Evolutionary conservation across 805 yeast genomes (phyloP).

Genomic region (Candida jianshihensis): DNA sequence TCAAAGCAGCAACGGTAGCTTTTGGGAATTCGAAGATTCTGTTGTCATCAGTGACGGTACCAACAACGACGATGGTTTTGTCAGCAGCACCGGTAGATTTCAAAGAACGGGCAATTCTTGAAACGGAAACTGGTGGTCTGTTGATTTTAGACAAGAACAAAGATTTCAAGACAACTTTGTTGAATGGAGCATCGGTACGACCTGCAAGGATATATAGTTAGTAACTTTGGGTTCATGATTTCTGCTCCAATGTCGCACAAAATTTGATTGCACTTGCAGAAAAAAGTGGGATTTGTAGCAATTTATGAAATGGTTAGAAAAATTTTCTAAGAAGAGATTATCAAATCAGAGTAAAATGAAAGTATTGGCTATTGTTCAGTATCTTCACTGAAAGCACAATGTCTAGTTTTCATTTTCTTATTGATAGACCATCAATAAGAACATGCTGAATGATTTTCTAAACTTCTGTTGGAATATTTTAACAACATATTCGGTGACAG

Average conservation of each 20-base stretch:
- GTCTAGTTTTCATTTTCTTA: not conserved
- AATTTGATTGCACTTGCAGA: conserved; percentile 35
- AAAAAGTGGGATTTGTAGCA: conserved; percentile 3
- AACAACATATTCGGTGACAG: too few relatives aligned
- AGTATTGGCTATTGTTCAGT: conserved; percentile 13
- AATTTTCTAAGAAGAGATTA: not conserved
- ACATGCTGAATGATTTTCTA: not conserved
- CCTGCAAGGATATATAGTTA: conserved; percentile 42
- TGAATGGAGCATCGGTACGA: conserved; percentile 99
- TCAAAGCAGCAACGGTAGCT: conserved; percentile 97
- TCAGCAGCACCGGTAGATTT: conserved; percentile 76
- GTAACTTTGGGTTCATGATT: conserved; percentile 20
- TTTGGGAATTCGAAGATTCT: conserved; percentile 93
- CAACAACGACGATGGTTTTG: conserved; percentile 96
- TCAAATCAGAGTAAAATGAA: too few relatives aligned
- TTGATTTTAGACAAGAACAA: conserved; percentile 96
- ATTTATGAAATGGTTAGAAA: too few relatives aligned
- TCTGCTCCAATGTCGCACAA: conserved; percentile 46
- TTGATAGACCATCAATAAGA: not conserved
- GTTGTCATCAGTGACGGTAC: conserved; percentile 98
- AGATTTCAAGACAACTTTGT: conserved; percentile 91
- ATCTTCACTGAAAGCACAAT: conserved; percentile 17
- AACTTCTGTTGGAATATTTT: too few relatives aligned
- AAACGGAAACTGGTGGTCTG: conserved; percentile 99
- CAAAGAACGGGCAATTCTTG: conserved; percentile 83